phyloP scores from a whole-genome alignment of 2,329 filamentous ascomycete genomes.

The Drechslera avenae region DNA sequence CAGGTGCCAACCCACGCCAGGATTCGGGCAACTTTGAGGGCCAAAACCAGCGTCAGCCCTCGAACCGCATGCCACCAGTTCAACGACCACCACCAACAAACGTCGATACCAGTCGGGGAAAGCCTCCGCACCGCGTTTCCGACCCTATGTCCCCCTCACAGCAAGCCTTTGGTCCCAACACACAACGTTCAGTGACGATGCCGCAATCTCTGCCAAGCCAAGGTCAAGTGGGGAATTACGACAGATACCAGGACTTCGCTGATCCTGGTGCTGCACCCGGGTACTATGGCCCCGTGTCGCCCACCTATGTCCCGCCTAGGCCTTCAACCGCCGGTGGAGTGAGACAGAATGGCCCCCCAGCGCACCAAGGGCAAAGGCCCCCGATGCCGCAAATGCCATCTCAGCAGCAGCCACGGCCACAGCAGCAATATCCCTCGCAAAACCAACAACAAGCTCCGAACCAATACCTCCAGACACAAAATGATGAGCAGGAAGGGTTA shows the following conservation, averaged over 20 bases:
- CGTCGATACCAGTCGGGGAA: conserved; percentile 18
- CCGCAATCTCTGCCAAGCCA: conserved; percentile 37
- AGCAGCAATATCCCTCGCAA: conserved; percentile 26
- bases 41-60: conserved; percentile 32
- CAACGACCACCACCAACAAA: conserved; percentile 36
- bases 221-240: conserved; percentile 19
- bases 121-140: conserved; percentile 22
- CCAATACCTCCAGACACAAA: conserved; percentile 30
- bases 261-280: conserved; percentile 42
- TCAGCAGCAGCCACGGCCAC: conserved; percentile 22
- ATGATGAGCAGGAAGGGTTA: conserved; percentile 50
- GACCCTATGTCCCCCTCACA: conserved; percentile 36
- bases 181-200: conserved; percentile 47
- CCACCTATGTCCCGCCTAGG: conserved; percentile 42
- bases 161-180: conserved; percentile 37
- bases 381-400: conserved; percentile 35
- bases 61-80: conserved; percentile 30
- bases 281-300: conserved; percentile 46
- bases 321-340: conserved; percentile 45
- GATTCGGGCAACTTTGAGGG: conserved; percentile 45
- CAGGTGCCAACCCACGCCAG: conserved; percentile 33
- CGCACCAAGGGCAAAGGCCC: conserved; percentile 36
- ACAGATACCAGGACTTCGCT: conserved; percentile 40
- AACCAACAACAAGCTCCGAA: conserved; percentile 22
- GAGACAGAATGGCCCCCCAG: conserved; percentile 27